Conservation (phyloP, 1,284 basidiomycete species). For the Cystobasidium slooffiae region DNA sequence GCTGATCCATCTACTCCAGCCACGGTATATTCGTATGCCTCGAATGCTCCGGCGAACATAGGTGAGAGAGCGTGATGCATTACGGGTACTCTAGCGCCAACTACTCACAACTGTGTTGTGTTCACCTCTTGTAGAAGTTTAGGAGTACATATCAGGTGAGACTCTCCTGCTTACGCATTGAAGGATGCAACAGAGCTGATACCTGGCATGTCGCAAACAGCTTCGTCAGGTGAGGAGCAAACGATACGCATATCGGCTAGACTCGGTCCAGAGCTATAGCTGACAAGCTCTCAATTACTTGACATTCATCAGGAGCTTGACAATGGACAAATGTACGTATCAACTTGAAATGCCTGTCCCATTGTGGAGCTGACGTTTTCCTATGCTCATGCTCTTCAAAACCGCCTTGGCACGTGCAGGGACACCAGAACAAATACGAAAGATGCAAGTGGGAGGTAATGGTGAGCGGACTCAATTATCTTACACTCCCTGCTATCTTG, state of each 20-base stretch:
- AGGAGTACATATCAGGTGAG: constrained; percentile 80
- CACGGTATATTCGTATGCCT: constrained; percentile 83
- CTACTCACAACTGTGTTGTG: background rate
- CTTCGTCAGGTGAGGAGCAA: constrained; percentile 77
- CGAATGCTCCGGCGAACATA: constrained; percentile 84
- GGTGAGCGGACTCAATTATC: constrained; percentile 55
- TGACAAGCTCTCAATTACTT: background rate
- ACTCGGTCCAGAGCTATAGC: background rate
- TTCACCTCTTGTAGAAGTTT: constrained; percentile 59
- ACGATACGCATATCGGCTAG: background rate
- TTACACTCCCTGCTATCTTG: no score
- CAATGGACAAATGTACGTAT: constrained; percentile 75
- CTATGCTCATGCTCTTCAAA: background rate
- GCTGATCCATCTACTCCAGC: constrained; percentile 13
- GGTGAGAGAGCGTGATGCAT: constrained; percentile 58
- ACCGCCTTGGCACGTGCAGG: constrained; percentile 55
- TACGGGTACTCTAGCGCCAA: background rate
- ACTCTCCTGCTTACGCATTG: constrained; percentile 21
- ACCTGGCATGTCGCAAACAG: constrained; percentile 60
- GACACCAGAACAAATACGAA: constrained; percentile 83
- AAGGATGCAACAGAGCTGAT: constrained; percentile 24
- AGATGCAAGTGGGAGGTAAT: constrained; percentile 92
- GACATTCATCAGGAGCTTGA: constrained; percentile 56
- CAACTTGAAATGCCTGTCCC: background rate
- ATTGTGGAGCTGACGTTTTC: background rate